Conservation (phyloP, 208 protist species). For the Acanthamoeba culbertsoni region DNA sequence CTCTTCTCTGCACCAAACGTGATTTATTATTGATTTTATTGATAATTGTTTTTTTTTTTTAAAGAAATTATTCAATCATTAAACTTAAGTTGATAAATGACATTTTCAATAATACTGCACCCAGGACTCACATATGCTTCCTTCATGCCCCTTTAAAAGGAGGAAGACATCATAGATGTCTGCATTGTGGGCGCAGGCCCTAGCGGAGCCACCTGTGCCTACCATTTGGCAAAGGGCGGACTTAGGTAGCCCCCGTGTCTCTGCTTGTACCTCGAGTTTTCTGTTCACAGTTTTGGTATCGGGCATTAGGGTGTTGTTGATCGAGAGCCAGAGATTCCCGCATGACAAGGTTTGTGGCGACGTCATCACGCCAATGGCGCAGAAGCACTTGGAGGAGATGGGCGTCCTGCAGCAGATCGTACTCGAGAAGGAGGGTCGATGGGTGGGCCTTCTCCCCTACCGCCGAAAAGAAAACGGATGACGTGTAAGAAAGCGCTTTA, state of each 20-base stretch:
- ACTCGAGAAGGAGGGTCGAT: constrained; percentile 49
- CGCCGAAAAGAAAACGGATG: background rate
- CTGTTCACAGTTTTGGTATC: background rate
- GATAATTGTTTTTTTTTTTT: background rate
- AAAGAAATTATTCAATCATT: too few species aligned
- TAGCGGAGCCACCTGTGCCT: constrained; percentile 36
- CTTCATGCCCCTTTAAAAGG: background rate
- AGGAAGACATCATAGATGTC: constrained; percentile 25
- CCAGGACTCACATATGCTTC: background rate
- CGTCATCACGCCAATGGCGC: constrained; percentile 35
- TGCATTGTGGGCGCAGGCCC: constrained; percentile 55
- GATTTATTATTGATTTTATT: background rate
- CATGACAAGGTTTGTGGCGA: constrained; percentile 60
- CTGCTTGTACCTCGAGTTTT: background rate
- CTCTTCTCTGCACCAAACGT: background rate
- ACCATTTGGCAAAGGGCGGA: constrained; percentile 18
- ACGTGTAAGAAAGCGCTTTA: too few species aligned
- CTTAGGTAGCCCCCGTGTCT: background rate
- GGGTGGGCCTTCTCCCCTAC: background rate
- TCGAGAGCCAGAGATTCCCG: constrained; percentile 44
- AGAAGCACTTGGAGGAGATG: constrained; percentile 51
- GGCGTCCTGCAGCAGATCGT: constrained; percentile 40
- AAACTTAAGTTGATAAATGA: too few species aligned
- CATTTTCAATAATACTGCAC: background rate
- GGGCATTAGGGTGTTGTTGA: background rate